phyloP scores from a whole-genome alignment of 2,329 filamentous ascomycete species.

The Onygenales sp. region DNA sequence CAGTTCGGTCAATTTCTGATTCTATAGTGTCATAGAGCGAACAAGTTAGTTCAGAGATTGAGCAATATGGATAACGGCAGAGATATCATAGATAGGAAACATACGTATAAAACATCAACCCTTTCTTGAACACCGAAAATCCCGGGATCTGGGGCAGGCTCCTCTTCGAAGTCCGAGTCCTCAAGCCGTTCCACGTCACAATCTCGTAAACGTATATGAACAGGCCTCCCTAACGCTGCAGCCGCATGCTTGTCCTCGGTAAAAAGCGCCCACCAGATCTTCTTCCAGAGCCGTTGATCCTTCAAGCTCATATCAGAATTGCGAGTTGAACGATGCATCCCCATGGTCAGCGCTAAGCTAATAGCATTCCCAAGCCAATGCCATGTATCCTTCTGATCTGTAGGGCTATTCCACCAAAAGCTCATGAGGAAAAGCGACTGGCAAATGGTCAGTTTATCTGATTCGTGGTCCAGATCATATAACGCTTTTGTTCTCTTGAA shows the following conservation, averaged over 20 bases:
- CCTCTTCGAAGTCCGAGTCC: conserved; percentile 1
- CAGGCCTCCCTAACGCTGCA: conserved; percentile 1
- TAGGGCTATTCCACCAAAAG: conserved; percentile 15
- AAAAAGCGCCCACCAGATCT: conserved; percentile 3
- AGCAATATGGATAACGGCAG: too few species aligned
- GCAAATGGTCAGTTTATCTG: conserved; percentile 68
- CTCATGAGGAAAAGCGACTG: conserved; percentile 45
- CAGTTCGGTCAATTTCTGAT: background rate
- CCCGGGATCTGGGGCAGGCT: background rate
- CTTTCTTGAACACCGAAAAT: conserved; percentile 2
- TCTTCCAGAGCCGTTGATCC: conserved; percentile 2
- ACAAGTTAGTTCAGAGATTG: too few species aligned
- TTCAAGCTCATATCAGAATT: conserved; percentile 2
- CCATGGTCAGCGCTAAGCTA: conserved; percentile 3
- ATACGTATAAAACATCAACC: conserved; percentile 1
- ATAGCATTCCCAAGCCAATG: conserved; percentile 24
- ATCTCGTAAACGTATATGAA: conserved; percentile 2
- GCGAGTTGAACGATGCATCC: background rate
- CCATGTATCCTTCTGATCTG: conserved; percentile 23
- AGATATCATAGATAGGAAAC: background rate
- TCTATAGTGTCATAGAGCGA: too few species aligned
- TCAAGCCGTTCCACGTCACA: conserved; percentile 1
- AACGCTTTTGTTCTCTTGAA: conserved; percentile 26
- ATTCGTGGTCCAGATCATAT: conserved; percentile 85
- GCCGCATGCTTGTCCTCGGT: conserved; percentile 2